phyloP scores from a whole-genome alignment of 2,329 filamentous ascomycete genomes.

The Calonectria ilicicola region DNA sequence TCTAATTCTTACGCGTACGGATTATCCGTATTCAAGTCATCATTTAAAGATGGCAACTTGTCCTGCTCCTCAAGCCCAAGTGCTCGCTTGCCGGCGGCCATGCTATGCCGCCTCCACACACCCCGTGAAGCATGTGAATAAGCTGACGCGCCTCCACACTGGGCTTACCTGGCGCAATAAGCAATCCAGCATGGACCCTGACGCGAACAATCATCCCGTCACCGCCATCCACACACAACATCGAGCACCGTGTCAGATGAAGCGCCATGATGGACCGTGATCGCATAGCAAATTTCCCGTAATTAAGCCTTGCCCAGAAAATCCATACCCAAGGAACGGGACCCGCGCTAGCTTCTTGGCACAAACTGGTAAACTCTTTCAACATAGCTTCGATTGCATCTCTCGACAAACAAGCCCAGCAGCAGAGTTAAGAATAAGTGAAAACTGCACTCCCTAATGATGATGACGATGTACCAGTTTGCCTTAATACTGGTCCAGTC shows the following conservation, averaged over 20 bases:
- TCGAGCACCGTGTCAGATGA: not conserved
- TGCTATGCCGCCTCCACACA: not conserved
- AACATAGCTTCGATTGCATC: not conserved
- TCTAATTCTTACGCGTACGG: not conserved
- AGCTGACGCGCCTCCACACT: conserved; percentile 24
- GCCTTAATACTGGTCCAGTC: not conserved
- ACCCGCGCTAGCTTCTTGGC: not conserved
- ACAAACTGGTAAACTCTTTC: not conserved
- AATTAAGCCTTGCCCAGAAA: not conserved
- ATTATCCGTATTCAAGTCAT: not conserved
- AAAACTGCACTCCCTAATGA: too few species aligned
- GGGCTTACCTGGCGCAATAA: not conserved
- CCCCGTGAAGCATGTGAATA: conserved; percentile 10
- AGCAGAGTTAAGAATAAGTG: not conserved
- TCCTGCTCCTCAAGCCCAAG: not conserved
- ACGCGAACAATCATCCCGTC: not conserved
- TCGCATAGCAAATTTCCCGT: not conserved
- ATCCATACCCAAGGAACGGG: not conserved
- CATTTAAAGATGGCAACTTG: too few species aligned
- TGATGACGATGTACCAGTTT: not conserved
- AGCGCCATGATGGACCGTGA: not conserved
- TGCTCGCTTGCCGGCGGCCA: not conserved
- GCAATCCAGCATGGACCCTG: not conserved
- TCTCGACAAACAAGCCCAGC: not conserved
- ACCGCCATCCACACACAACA: not conserved